Percentiles rank a stretch among this genome's conserved stretches.
These are phyloP conservation scores for Globisporangium canariense DNA, from an alignment of 352 stramenopile genomes.

Conservation along the genomic window DNA sequence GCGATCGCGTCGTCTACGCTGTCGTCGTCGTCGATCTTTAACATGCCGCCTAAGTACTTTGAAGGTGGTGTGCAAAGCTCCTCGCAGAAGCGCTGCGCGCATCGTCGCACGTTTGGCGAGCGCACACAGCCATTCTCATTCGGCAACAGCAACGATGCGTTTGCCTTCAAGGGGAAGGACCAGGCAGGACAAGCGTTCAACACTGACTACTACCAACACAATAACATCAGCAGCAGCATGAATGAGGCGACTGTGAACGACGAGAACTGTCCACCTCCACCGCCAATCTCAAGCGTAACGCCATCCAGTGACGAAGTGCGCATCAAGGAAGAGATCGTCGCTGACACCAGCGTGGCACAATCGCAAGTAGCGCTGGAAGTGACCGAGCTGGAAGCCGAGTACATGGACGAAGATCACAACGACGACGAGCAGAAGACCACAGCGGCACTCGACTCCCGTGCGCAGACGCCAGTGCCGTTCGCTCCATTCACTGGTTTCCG, in stretches of 20 bases:
- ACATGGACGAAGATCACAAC: constrained; percentile 1
- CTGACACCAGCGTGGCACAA: background rate
- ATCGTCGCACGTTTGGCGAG: constrained; percentile 63
- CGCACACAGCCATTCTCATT: constrained; percentile 53
- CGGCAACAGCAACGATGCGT: constrained; percentile 7
- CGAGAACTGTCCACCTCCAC: background rate
- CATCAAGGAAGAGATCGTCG: constrained; percentile 16
- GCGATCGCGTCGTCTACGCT: constrained; percentile 10
- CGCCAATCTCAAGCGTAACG: background rate
- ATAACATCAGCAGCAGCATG: background rate
- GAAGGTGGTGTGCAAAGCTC: constrained; percentile 28
- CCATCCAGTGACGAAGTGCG: constrained; percentile 1
- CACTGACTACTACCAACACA: background rate
- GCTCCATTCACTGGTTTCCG: constrained; percentile 6
- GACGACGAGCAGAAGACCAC: constrained; percentile 7
- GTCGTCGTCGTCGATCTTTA: constrained; percentile 17
- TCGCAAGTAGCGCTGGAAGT: background rate
- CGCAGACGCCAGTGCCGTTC: constrained; percentile 16
- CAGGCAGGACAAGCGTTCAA: background rate
- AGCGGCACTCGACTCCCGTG: background rate
- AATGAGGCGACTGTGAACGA: background rate
- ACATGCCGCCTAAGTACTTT: constrained; percentile 44
- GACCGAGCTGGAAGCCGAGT: constrained; percentile 9
- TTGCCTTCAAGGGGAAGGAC: constrained; percentile 10
- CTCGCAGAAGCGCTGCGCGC: constrained; percentile 38